Conservation (phyloP, 352 stramenopile genomes). For the Globisporangium parvum region DNA sequence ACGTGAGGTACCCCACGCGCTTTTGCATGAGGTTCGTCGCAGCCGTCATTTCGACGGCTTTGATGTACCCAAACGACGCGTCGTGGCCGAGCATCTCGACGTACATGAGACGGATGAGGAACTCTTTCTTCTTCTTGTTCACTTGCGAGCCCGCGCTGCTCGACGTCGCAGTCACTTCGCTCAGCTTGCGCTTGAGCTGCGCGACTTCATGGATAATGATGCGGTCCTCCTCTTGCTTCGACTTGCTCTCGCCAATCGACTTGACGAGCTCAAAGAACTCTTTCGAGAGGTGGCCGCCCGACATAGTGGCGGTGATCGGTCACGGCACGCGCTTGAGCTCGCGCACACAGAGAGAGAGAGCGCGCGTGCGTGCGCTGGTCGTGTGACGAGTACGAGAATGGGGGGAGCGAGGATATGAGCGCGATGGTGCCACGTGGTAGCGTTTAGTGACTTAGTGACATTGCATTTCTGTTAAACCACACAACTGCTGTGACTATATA, state of each 20-base stretch:
- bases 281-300: conserved; percentile 88
- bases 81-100: conserved; percentile 99
- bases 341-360: background rate
- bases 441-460: too few species aligned
- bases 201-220: conserved; percentile 97
- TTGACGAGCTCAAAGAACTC: conserved; percentile 99
- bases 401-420: background rate
- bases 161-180: conserved; percentile 73
- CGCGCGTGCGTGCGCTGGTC: background rate
- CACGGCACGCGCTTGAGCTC: background rate
- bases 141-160: conserved; percentile 66
- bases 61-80: conserved; percentile 99
- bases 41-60: conserved; percentile 96
- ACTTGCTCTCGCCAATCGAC: conserved; percentile 99
- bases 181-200: conserved; percentile 95
- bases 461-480: too few species aligned
- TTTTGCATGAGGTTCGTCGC: conserved; percentile 98
- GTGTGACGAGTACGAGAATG: background rate
- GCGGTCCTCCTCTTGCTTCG: conserved; percentile 99
- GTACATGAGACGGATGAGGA: conserved; percentile 99
- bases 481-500: too few species aligned
- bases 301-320: conserved; percentile 37
- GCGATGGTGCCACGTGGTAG: background rate
- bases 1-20: conserved; percentile 96
- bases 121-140: conserved; percentile 98